Percentiles rank a stretch among this genome's conserved stretches.
Evolutionary conservation across 208 protist species (phyloP).

Genomic region (Tetramitus jugosus): DNA sequence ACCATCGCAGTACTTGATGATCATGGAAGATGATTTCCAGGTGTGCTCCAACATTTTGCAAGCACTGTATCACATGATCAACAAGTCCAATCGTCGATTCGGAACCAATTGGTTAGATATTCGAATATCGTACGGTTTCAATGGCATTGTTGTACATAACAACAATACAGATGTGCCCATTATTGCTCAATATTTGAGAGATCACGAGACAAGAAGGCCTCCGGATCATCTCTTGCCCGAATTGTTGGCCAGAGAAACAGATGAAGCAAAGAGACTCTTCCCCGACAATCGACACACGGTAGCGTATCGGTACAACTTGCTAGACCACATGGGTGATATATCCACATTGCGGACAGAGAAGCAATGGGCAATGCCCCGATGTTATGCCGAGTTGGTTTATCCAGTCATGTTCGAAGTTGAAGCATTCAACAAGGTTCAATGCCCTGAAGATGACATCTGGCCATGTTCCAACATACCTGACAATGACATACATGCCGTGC

Average conservation of each 20-base stretch:
- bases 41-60: conserved; percentile 18
- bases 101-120: conserved; percentile 20
- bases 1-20: conserved; percentile 19
- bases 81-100: conserved; percentile 17
- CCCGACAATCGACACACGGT: conserved; percentile 7
- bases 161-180: conserved; percentile 15
- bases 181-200: conserved; percentile 29
- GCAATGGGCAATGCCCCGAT: conserved; percentile 24
- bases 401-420: conserved; percentile 35
- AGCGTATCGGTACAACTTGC: conserved; percentile 33
- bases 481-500: too few relatives aligned
- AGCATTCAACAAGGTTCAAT: conserved; percentile 29
- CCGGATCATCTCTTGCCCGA: conserved; percentile 38
- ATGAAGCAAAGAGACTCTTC: conserved; percentile 24
- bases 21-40: conserved; percentile 38
- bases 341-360: conserved; percentile 17
- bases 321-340: conserved; percentile 29
- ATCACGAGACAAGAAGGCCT: conserved; percentile 28
- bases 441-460: conserved; percentile 34
- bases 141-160: conserved; percentile 37
- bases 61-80: conserved; percentile 29
- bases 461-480: too few relatives aligned
- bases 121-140: conserved; percentile 31
- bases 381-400: conserved; percentile 32
- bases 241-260: conserved; percentile 31